These are phyloP conservation scores for Cucurbita maxima DNA, from an alignment of 306 rosid species.

Conservation along the genomic window DNA sequence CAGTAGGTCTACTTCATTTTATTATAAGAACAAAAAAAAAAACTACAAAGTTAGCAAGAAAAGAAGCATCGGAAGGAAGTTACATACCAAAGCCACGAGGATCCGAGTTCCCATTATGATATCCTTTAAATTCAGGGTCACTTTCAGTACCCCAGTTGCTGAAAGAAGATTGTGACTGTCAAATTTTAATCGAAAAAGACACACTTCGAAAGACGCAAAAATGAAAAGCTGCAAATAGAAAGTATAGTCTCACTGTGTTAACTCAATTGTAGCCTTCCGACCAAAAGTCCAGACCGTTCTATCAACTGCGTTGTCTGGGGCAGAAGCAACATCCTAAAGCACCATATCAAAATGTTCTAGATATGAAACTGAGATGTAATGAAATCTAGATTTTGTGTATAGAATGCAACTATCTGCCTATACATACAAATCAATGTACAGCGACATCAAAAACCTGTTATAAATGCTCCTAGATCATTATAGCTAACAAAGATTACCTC, in stretches of 20 bases:
- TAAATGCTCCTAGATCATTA: neutral
- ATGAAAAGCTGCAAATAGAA: neutral
- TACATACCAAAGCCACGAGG: slow-evolving; percentile 83
- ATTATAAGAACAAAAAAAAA: neutral
- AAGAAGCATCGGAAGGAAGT: neutral
- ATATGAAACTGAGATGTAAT: neutral
- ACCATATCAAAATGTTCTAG: neutral
- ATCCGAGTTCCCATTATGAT: slow-evolving; percentile 95
- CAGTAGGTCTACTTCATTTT: neutral
- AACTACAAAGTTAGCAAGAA: neutral
- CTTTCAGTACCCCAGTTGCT: slow-evolving; percentile 98
- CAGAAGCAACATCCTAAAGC: slow-evolving; percentile 42
- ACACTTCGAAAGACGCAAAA: neutral
- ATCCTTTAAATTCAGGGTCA: slow-evolving; percentile 93
- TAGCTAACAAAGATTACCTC: slow-evolving; percentile 35
- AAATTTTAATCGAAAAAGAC: neutral
- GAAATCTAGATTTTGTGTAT: neutral
- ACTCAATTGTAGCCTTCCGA: slow-evolving; percentile 77
- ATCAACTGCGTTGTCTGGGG: slow-evolving; percentile 48
- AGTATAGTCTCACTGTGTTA: slow-evolving; percentile 55
- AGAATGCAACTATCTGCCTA: neutral
- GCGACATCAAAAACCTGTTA: slow-evolving; percentile 4
- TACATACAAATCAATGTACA: neutral
- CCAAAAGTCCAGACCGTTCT: slow-evolving; percentile 87
- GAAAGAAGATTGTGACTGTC: slow-evolving; percentile 16